Evolutionary conservation across 2,329 filamentous ascomycete genomes (phyloP).

Genomic region (Aspergillus sp.): DNA sequence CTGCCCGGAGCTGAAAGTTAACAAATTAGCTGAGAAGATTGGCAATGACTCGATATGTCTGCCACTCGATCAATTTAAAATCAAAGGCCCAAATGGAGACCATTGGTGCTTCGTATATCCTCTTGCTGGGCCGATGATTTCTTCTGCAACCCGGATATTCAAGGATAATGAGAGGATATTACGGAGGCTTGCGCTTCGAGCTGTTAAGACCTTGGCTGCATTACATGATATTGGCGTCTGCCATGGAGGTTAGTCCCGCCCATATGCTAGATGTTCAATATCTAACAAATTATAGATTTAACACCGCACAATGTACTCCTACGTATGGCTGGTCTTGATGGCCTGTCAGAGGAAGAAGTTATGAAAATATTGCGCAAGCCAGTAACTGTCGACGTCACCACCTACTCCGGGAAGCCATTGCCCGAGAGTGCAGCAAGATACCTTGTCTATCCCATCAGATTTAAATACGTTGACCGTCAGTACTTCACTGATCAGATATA

Average conservation of each 20-base stretch:
- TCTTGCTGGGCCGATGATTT: too few species aligned
- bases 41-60: too few species aligned
- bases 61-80: too few species aligned
- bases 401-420: neutral
- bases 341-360: neutral
- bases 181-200: neutral
- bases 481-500: neutral
- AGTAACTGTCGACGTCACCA: neutral
- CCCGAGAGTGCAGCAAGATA: neutral
- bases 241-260: neutral
- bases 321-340: neutral
- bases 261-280: neutral
- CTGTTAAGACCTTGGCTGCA: neutral
- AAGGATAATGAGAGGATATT: neutral
- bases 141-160: too few species aligned
- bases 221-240: neutral
- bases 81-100: too few species aligned
- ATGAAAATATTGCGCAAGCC: neutral
- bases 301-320: slow-evolving; percentile 2
- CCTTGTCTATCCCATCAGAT: neutral
- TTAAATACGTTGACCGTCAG: neutral
- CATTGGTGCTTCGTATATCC: too few species aligned
- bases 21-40: too few species aligned
- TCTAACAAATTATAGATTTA: neutral
- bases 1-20: too few species aligned